Evolutionary conservation across 192 early-diverging fungal genomes (phyloP).

Genomic region (Chytriomyces sp.): DNA sequence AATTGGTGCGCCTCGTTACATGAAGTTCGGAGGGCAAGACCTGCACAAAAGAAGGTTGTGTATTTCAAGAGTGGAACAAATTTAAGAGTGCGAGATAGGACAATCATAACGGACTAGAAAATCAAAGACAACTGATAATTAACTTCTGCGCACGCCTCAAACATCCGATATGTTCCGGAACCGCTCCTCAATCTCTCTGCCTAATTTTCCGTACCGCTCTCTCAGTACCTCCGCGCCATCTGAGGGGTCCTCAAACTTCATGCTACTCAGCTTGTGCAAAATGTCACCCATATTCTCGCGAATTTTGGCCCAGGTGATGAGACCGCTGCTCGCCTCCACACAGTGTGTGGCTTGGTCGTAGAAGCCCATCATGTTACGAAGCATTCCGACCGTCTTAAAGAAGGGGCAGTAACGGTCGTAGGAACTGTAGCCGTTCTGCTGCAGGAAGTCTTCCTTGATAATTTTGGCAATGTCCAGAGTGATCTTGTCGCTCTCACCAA

Average conservation of each 20-base stretch:
- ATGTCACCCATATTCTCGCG: slow-evolving; percentile 87
- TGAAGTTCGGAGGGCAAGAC: slow-evolving; percentile 94
- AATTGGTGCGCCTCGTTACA: too few relatives aligned
- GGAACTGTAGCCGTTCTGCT: slow-evolving; percentile 98
- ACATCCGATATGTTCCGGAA: slow-evolving; percentile 28
- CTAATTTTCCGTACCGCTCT: slow-evolving; percentile 86
- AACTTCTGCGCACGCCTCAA: background rate
- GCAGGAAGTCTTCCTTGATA: slow-evolving; percentile 99
- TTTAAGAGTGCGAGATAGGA: too few relatives aligned
- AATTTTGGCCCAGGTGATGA: slow-evolving; percentile 95
- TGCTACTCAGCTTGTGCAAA: slow-evolving; percentile 94
- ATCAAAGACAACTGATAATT: too few relatives aligned
- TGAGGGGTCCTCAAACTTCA: slow-evolving; percentile 99
- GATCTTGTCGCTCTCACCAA: slow-evolving; percentile 98
- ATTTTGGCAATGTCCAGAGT: slow-evolving; percentile 97
- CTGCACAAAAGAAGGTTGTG: slow-evolving; percentile 96
- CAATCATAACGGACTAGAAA: too few relatives aligned
- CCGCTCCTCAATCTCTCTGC: slow-evolving; percentile 76
- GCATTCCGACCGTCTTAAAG: slow-evolving; percentile 99
- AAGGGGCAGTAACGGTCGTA: slow-evolving; percentile 99
- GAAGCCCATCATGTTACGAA: slow-evolving; percentile 97
- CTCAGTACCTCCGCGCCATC: slow-evolving; percentile 89
- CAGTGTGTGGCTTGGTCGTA: slow-evolving; percentile 93
- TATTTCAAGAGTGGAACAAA: slow-evolving; percentile 82
- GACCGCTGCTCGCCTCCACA: slow-evolving; percentile 87